Percentiles rank a stretch among this genome's conserved stretches.
These are phyloP conservation scores for Penicillium alfredii DNA, from an alignment of 495 filamentous ascomycete species.

Conservation along the genomic window DNA sequence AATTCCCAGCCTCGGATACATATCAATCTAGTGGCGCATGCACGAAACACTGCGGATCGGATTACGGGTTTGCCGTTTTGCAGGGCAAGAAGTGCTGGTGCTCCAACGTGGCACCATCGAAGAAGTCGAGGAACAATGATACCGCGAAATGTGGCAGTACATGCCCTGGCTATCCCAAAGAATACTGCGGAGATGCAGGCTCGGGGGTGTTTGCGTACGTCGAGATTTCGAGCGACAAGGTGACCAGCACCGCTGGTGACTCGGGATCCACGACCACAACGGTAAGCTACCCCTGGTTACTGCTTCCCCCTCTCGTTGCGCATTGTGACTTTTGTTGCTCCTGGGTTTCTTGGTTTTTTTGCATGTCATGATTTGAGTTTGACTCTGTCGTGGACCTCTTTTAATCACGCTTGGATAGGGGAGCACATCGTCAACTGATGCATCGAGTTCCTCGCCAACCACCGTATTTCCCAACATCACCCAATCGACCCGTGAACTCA, in stretches of 20 bases:
- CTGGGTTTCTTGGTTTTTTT: neutral
- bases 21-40: conserved; percentile 67
- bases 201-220: conserved; percentile 57
- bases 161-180: conserved; percentile 63
- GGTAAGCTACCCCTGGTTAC: conserved; percentile 9
- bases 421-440: conserved; percentile 1
- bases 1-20: conserved; percentile 39
- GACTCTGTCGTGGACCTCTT: conserved; percentile 9
- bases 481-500: neutral
- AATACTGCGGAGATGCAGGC: conserved; percentile 55
- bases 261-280: conserved; percentile 23
- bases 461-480: neutral
- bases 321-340: neutral
- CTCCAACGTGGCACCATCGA: conserved; percentile 58
- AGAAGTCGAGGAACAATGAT: conserved; percentile 30
- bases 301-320: neutral
- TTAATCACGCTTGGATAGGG: conserved; percentile 11
- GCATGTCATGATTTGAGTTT: conserved; percentile 3
- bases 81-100: conserved; percentile 68
- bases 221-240: conserved; percentile 17
- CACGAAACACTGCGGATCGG: conserved; percentile 43
- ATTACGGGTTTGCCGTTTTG: conserved; percentile 64
- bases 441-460: neutral
- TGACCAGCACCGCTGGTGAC: conserved; percentile 33
- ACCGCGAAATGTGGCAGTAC: conserved; percentile 43